Percentiles rank a stretch among this genome's conserved stretches.
These are phyloP conservation scores for Candida insectorum DNA, from an alignment of 805 yeast genomes.

Conservation along the genomic window DNA sequence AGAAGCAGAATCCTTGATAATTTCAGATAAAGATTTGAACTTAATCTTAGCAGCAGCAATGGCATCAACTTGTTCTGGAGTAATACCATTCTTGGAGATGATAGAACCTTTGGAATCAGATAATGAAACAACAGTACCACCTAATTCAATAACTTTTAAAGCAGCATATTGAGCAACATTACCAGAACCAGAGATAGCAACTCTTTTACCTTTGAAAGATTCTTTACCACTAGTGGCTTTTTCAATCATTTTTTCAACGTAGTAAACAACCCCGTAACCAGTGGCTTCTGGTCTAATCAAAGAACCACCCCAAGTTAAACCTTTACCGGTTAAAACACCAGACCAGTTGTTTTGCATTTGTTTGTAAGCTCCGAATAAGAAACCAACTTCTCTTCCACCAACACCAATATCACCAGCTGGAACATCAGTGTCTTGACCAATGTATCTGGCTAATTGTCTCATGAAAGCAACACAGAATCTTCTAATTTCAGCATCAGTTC, in stretches of 20 bases:
- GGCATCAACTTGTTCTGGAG: constrained; percentile 72
- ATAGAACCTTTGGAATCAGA: constrained; percentile 95
- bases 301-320: constrained; percentile 98
- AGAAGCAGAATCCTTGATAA: constrained; percentile 49
- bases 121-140: constrained; percentile 89
- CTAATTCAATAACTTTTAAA: constrained; percentile 92
- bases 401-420: constrained; percentile 99
- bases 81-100: constrained; percentile 75
- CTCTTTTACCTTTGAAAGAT: constrained; percentile 87
- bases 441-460: constrained; percentile 93
- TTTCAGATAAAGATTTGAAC: constrained; percentile 71
- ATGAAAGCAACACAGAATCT: constrained; percentile 94
- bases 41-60: constrained; percentile 77
- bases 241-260: constrained; percentile 96
- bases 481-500: constrained; percentile 90
- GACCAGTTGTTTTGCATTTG: constrained; percentile 86
- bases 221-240: constrained; percentile 88
- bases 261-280: constrained; percentile 96
- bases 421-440: constrained; percentile 96
- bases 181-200: constrained; percentile 97
- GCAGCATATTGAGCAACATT: constrained; percentile 99
- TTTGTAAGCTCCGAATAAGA: constrained; percentile 96
- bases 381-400: constrained; percentile 95
- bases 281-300: constrained; percentile 99
- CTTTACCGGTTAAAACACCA: constrained; percentile 98